These are phyloP conservation scores for Fusarium algeriense DNA, from an alignment of 2,329 filamentous ascomycete species.

Conservation along the genomic window DNA sequence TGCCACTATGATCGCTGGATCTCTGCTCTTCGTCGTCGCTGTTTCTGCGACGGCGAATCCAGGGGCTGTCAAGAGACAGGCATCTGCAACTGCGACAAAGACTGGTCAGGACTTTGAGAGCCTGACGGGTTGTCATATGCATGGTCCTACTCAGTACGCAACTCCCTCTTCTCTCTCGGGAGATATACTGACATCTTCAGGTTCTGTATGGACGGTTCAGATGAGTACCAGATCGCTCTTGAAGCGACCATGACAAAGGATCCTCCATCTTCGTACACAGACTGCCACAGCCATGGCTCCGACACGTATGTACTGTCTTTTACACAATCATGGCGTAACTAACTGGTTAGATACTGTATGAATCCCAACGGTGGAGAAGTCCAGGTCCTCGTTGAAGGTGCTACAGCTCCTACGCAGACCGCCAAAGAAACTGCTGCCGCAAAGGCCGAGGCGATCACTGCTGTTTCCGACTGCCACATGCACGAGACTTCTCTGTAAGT, in stretches of 20 bases:
- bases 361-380: conserved; percentile 44
- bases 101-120: conserved; percentile 31
- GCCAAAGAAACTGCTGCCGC: conserved; percentile 29
- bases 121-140: conserved; percentile 41
- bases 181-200: conserved; percentile 3
- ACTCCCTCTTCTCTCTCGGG: fast-evolving
- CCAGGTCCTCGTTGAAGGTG: conserved; percentile 36
- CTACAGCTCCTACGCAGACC: conserved; percentile 11
- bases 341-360: conserved; percentile 41
- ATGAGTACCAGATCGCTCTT: conserved; percentile 40
- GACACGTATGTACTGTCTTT: conserved; percentile 17
- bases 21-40: conserved; percentile 31
- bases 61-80: conserved; percentile 32
- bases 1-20: conserved; percentile 9
- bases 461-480: conserved; percentile 56
- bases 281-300: conserved; percentile 41
- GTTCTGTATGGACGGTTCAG: conserved; percentile 39
- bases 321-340: background rate
- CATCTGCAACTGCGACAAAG: conserved; percentile 23
- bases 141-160: conserved; percentile 38
- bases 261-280: conserved; percentile 42
- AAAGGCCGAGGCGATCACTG: conserved; percentile 47
- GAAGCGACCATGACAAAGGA: conserved; percentile 35
- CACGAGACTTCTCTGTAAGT: conserved; percentile 55
- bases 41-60: conserved; percentile 39